Evolutionary conservation across 768 basidiomycete species (phyloP), one percentile per base, ranked within the genome.

Genomic region (Phlegmacium glaucopus): DNA sequence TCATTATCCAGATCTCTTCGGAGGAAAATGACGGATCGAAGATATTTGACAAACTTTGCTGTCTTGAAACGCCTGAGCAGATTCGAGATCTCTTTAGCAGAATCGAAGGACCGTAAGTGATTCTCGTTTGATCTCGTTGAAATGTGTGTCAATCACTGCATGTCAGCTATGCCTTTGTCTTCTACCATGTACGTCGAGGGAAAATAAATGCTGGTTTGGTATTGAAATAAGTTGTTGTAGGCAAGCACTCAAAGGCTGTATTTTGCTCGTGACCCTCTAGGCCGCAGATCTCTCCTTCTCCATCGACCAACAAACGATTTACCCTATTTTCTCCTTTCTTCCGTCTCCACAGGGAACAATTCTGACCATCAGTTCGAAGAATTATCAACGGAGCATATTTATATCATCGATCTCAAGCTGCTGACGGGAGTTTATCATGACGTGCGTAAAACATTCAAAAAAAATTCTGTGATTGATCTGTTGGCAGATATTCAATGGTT

Each of bases 181-280:
- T 81, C 60, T 92, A 84, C 60, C 77, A 87, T 57, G 90, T 87
- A 60, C 43, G 80, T 45, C 32, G 4, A 11, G 11, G 32, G 10
- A 6, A 6, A 34, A 34, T 2, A 10, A 34, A 34, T n/a, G 6
- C 10, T n/a, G n/a, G 3, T n/a, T 34, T 3, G n/a, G 3, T n/a
- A 7, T 27, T 40, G 13, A 27, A 44, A n/a, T 54, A 52, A 47
- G 10, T 25, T 44, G 11, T 7, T 40, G 22, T 53, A 85, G 83
- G 65, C 61, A 43, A 35, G 52, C 38, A 68, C 73, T 7, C 61
- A 68, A 26, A 73, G 63, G 27, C 56, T 95, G 8, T 88, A 80
- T 65, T 92, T 86, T 58, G 86, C 76, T 12, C 76, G 90, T 44
- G 92, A 95, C 64, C 90, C 90, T 3, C 76, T 94, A 2, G 92